Evolutionary conservation across 1,284 basidiomycete genomes (phyloP).

Genomic region (Earliella scabrosa): DNA sequence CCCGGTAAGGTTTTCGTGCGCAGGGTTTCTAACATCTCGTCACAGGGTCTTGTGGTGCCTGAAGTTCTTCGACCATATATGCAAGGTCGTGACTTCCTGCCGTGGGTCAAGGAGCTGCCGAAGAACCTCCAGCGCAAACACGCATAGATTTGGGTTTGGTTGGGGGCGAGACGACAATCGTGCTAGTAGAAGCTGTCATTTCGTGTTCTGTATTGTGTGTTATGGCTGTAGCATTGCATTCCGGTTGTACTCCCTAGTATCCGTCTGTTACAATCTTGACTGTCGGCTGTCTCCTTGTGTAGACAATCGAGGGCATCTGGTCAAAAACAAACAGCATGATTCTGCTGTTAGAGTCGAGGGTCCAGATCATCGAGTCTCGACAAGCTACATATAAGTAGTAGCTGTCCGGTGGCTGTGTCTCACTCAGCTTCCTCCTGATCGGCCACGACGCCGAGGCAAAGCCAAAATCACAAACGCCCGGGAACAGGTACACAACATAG

Average conservation of each 20-base stretch:
- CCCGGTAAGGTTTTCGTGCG: not conserved
- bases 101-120: slow-evolving; percentile 84
- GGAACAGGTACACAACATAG: not conserved
- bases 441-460: not conserved
- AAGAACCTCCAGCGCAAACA: slow-evolving; percentile 81
- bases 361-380: too few species aligned
- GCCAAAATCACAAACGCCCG: not conserved
- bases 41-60: slow-evolving; percentile 86
- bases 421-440: too few species aligned
- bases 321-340: too few species aligned
- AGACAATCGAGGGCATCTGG: too few species aligned
- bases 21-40: not conserved
- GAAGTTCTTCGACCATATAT: slow-evolving; percentile 92
- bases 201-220: not conserved
- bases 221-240: not conserved
- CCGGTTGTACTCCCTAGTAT: too few species aligned
- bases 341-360: too few species aligned
- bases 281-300: too few species aligned
- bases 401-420: too few species aligned
- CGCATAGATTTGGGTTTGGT: slow-evolving; percentile 37
- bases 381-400: too few species aligned
- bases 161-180: not conserved
- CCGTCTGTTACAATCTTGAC: too few species aligned
- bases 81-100: slow-evolving; percentile 93
- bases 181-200: not conserved